Conservation (phyloP, 805 yeast species). For the Yarrowia sp. region DNA sequence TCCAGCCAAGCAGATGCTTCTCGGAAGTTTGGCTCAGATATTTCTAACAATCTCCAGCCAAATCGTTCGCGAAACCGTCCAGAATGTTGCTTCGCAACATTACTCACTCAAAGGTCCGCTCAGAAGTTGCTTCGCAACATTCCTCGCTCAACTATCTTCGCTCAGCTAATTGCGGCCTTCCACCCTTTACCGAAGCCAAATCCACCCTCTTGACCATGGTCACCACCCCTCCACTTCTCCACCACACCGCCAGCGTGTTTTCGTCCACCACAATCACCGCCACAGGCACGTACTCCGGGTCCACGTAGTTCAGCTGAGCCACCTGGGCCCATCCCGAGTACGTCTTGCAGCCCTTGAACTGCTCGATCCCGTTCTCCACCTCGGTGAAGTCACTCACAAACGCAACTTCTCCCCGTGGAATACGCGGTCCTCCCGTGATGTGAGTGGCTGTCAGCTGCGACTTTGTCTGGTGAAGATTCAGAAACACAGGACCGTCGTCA, state of each 20-base stretch:
- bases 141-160: neutral
- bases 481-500: slow-evolving; percentile 23
- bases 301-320: slow-evolving; percentile 20
- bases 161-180: neutral
- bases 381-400: slow-evolving; percentile 10
- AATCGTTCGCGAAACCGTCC: no score
- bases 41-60: no score
- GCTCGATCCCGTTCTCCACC: neutral
- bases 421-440: slow-evolving; percentile 11
- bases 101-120: no score
- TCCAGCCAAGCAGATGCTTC: no score
- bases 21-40: no score
- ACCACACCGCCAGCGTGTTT: slow-evolving; percentile 28
- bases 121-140: no score
- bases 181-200: neutral
- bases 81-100: no score
- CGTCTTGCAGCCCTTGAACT: slow-evolving; percentile 2
- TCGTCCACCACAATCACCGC: slow-evolving; percentile 19
- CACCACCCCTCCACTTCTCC: slow-evolving; percentile 5
- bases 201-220: slow-evolving; percentile 28
- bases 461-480: slow-evolving; percentile 11
- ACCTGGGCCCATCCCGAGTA: slow-evolving; percentile 14
- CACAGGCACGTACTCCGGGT: slow-evolving; percentile 11
- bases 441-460: slow-evolving; percentile 2
- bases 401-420: slow-evolving; percentile 29